Percentiles rank a stretch among this genome's conserved stretches.
phyloP scores from a whole-genome alignment of 495 filamentous ascomycete genomes.

The Trichocladium uniseriatum region DNA sequence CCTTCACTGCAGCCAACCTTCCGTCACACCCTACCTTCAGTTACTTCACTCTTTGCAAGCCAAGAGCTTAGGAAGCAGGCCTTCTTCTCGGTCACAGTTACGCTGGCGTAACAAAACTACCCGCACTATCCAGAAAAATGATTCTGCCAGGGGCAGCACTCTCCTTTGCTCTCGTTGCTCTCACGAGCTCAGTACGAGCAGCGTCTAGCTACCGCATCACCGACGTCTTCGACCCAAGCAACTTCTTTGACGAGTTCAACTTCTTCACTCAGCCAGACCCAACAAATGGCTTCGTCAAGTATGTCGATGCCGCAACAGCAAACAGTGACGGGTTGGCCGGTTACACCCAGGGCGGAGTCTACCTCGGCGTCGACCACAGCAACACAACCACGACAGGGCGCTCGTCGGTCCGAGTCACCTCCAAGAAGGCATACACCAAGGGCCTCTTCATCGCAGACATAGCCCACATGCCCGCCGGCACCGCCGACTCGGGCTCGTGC shows the following conservation, averaged over 20 bases:
- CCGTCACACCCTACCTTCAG: too few species aligned
- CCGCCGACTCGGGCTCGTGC: constrained; percentile 32
- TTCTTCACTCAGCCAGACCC: constrained; percentile 51
- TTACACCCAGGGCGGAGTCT: constrained; percentile 40
- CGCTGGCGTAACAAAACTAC: too few species aligned
- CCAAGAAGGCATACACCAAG: constrained; percentile 55
- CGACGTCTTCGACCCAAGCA: constrained; percentile 38
- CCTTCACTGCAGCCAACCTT: too few species aligned
- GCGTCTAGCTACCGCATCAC: constrained; percentile 34
- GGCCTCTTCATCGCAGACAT: constrained; percentile 69
- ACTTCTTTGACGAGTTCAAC: constrained; percentile 50
- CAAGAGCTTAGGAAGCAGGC: too few species aligned
- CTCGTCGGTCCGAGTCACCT: constrained; percentile 56
- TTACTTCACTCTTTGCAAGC: too few species aligned
- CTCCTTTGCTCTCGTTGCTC: constrained; percentile 1
- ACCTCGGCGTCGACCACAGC: constrained; percentile 46
- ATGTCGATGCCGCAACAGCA: constrained; percentile 49
- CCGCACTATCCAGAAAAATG: neutral
- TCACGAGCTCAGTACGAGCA: constrained; percentile 14
- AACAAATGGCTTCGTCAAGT: constrained; percentile 62
- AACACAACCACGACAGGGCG: constrained; percentile 48
- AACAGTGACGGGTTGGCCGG: constrained; percentile 48
- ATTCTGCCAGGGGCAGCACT: neutral
- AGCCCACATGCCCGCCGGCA: constrained; percentile 63
- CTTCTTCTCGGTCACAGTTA: too few species aligned